These are phyloP conservation scores for Tausonia pullulans DNA, from an alignment of 1,284 basidiomycete species.

Conservation along the genomic window DNA sequence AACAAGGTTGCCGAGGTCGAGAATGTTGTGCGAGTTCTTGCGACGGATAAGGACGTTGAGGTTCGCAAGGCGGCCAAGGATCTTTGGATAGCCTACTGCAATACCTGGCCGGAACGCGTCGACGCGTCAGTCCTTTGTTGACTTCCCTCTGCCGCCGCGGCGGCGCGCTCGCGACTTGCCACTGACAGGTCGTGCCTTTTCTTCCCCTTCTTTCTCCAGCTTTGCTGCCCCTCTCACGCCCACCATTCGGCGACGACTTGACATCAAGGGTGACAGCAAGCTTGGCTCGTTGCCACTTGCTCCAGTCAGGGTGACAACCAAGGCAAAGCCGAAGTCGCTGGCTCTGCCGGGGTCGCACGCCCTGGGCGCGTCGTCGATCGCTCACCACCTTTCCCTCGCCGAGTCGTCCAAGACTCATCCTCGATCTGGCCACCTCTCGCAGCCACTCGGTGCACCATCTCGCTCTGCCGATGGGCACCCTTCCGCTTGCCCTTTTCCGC, in stretches of 20 bases:
- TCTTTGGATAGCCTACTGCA: conserved; percentile 34
- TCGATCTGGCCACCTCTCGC: neutral
- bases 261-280: conserved; percentile 20
- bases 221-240: conserved; percentile 39
- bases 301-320: neutral
- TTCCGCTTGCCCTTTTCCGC: too few relatives aligned
- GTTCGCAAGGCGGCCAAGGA: conserved; percentile 36
- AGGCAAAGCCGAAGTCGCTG: too few relatives aligned
- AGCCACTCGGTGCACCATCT: too few relatives aligned
- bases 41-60: conserved; percentile 38
- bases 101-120: conserved; percentile 37
- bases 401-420: neutral
- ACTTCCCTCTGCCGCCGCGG: neutral
- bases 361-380: neutral
- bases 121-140: conserved; percentile 29
- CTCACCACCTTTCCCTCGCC: neutral
- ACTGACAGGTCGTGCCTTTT: too few relatives aligned
- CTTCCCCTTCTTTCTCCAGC: conserved; percentile 20
- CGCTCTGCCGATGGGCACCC: too few relatives aligned
- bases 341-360: too few relatives aligned
- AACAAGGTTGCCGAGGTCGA: conserved; percentile 33
- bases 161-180: too few relatives aligned
- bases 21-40: conserved; percentile 33
- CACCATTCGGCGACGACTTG: conserved; percentile 36
- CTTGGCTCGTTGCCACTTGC: neutral